These are phyloP conservation scores for Cystobasidium tubakii DNA, from an alignment of 768 basidiomycete species.

Conservation along the genomic window DNA sequence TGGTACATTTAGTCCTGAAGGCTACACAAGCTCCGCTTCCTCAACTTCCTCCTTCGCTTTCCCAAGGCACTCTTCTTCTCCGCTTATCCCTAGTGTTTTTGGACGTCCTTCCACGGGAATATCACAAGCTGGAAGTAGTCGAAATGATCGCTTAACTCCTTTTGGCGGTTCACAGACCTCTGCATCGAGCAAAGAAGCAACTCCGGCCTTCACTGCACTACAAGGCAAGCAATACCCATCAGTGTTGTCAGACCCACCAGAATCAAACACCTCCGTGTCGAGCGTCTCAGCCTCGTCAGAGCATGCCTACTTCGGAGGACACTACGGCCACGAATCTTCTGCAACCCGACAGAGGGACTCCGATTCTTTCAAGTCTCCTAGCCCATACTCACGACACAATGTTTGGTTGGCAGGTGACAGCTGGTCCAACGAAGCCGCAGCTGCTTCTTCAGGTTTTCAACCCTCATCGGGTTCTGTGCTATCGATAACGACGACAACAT, in stretches of 20 bases:
- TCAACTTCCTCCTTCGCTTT: slow-evolving; percentile 4
- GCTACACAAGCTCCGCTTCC: neutral
- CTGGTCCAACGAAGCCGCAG: too few species aligned
- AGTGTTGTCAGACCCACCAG: neutral
- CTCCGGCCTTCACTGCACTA: neutral
- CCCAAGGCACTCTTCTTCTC: neutral
- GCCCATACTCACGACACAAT: too few species aligned
- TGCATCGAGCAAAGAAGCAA: neutral
- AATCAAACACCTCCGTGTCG: neutral
- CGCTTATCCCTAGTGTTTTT: neutral
- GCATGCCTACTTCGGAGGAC: too few species aligned
- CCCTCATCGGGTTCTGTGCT: too few species aligned
- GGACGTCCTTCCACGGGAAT: neutral
- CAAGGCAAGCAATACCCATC: neutral
- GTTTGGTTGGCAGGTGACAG: too few species aligned
- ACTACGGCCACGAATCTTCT: too few species aligned
- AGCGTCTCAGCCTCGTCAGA: neutral
- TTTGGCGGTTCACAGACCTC: neutral
- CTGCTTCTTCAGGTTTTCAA: too few species aligned
- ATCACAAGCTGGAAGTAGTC: neutral
- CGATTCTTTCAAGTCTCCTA: too few species aligned
- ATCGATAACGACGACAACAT: too few species aligned
- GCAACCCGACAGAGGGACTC: too few species aligned
- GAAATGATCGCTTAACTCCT: neutral
- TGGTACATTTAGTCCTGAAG: neutral